Base-by-base conservation (phyloP, 2,329 filamentous ascomycete species). In the Cercospora zeae-maydis region DNA sequence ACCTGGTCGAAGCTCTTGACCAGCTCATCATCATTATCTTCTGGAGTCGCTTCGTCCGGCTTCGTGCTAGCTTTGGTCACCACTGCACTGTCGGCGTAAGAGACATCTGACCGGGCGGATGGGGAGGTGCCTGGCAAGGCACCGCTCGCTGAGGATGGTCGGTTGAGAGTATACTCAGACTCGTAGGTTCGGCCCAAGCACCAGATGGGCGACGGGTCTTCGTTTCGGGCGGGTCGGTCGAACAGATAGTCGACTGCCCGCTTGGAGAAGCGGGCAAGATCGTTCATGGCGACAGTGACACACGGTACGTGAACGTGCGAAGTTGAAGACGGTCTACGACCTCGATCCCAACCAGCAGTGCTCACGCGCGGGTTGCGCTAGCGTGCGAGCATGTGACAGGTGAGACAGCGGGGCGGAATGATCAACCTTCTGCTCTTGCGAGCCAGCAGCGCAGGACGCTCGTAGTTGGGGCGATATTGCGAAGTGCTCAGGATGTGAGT, bases 181-280 rank as follows among this genome's bases (percentile, higher is more conserved):
- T 80, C 78, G 75, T 90, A 90, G 49, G 70, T 68, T 31, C 68
- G 67, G 42, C 88, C 88, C 52, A 98, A 81, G 73, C 92, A 96
- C 93, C 93, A 98, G 66, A 96, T 90, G 11, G 90, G 86, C 34
- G 85, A 82, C 66, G 87, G 83, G 62, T 87, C 81, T 74, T 96
- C 88, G 78, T 97, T 96, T 66, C 84, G 86, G 5, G 92, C 93
- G 67, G 93, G 88, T 0, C 92, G 92, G 71, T 97, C 93, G 89
- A 92, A 96, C 73, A 98, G 88, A 79, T 91, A 92, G 78, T 93
- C 90, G 64, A 97, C 88, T 70, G 97, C 87, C 67, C 90, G 89
- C 77, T 91, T 90, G 71, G 79, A 78, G 74, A 88, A 87, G 69
- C 90, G 88, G 69, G 90, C 86, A 64, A 96, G 80, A 72, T 96